Conservation (phyloP, 2,329 filamentous ascomycete genomes). For the Gremmenia infestans region DNA sequence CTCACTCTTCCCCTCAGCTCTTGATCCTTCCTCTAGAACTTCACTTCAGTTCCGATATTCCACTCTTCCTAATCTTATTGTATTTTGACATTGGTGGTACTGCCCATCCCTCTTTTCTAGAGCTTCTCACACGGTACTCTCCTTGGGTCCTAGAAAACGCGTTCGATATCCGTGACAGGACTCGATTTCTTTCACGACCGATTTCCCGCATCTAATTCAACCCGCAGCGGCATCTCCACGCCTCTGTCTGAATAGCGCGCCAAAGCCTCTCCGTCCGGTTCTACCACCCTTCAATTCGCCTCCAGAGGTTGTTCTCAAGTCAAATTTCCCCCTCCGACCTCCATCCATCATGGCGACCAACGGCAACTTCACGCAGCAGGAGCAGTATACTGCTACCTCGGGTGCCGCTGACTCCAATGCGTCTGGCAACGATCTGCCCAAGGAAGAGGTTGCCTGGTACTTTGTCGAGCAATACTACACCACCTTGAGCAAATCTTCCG, state of each 20-base stretch:
- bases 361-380: constrained; percentile 32
- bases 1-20: constrained; percentile 5
- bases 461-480: constrained; percentile 99
- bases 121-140: constrained; percentile 9
- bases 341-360: constrained; percentile 31
- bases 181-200: constrained; percentile 16
- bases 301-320: constrained; percentile 20
- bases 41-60: constrained; percentile 19
- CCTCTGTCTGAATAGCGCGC: constrained; percentile 8
- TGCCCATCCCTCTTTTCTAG: constrained; percentile 14
- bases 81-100: constrained; percentile 18
- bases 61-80: constrained; percentile 25
- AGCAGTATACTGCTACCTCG: constrained; percentile 32
- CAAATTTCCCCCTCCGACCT: constrained; percentile 15
- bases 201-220: constrained; percentile 5
- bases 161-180: constrained; percentile 29
- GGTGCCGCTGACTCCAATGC: constrained; percentile 26
- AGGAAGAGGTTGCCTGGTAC: constrained; percentile 98
- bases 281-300: constrained; percentile 8
- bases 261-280: constrained; percentile 2
- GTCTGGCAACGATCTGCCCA: constrained; percentile 51
- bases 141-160: constrained; percentile 17
- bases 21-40: constrained; percentile 21
- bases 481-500: constrained; percentile 87
- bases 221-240: background rate